Percentiles rank a stretch among this genome's conserved stretches.
These are phyloP conservation scores for Polyporus arcularius DNA, from an alignment of 768 basidiomycete genomes.

Conservation along the genomic window DNA sequence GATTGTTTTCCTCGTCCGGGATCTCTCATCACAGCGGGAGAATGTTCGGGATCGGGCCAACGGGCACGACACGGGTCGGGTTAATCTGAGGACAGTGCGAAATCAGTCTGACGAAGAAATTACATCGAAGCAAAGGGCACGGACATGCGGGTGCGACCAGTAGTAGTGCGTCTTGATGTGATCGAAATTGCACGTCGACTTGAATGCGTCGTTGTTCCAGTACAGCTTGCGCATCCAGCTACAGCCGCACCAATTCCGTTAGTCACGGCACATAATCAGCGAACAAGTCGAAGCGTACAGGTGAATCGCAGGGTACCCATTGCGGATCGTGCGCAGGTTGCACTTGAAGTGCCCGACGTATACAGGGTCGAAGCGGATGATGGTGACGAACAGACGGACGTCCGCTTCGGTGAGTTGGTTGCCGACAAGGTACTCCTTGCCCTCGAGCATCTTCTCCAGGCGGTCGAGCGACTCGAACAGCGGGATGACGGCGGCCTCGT, in stretches of 20 bases:
- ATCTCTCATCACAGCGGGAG: conserved; percentile 48
- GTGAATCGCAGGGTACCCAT: conserved; percentile 85
- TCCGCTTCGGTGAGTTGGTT: conserved; percentile 81
- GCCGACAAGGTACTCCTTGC: conserved; percentile 86
- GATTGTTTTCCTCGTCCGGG: background rate
- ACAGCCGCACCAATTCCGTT: background rate
- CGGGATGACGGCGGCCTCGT: conserved; percentile 72
- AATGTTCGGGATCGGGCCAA: conserved; percentile 72
- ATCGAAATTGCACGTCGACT: conserved; percentile 82
- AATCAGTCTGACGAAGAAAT: background rate
- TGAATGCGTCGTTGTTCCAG: conserved; percentile 89
- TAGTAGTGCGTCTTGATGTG: conserved; percentile 83
- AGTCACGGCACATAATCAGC: too few relatives aligned
- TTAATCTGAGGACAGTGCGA: conserved; percentile 55
- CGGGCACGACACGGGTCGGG: conserved; percentile 72
- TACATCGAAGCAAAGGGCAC: too few relatives aligned
- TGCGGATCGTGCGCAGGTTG: conserved; percentile 81
- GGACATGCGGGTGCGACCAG: conserved; percentile 55
- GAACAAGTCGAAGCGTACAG: conserved; percentile 35
- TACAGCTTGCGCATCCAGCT: conserved; percentile 88
- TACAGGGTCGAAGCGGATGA: conserved; percentile 88
- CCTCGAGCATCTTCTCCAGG: conserved; percentile 73
- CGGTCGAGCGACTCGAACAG: conserved; percentile 82
- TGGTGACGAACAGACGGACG: conserved; percentile 86
- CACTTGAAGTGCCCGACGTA: conserved; percentile 95